Evolutionary conservation across 768 basidiomycete species (phyloP).

Genomic region (Rhizopogon rudus): DNA sequence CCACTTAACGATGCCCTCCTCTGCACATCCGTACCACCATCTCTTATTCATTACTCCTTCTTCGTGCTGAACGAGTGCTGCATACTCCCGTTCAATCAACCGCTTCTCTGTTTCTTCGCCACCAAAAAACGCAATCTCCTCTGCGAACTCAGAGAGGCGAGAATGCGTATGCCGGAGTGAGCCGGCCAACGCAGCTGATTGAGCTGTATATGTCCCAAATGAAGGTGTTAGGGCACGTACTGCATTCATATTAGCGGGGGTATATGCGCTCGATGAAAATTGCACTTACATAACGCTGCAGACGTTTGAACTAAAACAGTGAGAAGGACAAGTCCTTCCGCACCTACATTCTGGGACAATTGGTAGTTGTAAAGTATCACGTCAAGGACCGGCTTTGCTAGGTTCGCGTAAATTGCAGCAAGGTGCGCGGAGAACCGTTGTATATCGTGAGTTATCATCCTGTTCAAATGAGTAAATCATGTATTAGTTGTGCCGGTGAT

Average conservation of each 20-base stretch:
- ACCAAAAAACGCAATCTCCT: slow-evolving; percentile 85
- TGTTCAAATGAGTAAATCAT: slow-evolving; percentile 20
- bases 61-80: slow-evolving; percentile 79
- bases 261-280: background rate
- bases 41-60: slow-evolving; percentile 71
- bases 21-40: slow-evolving; percentile 88
- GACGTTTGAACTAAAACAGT: slow-evolving; percentile 83
- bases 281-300: slow-evolving; percentile 70
- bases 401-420: slow-evolving; percentile 89
- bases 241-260: slow-evolving; percentile 25
- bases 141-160: slow-evolving; percentile 81
- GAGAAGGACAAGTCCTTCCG: slow-evolving; percentile 81
- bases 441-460: slow-evolving; percentile 95
- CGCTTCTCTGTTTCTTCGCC: slow-evolving; percentile 90
- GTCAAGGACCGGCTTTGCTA: slow-evolving; percentile 91
- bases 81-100: slow-evolving; percentile 86
- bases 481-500: background rate
- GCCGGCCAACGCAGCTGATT: slow-evolving; percentile 84
- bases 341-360: slow-evolving; percentile 89
- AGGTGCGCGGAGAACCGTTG: slow-evolving; percentile 88
- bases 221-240: slow-evolving; percentile 88
- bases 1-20: slow-evolving; percentile 97
- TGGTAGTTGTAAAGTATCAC: slow-evolving; percentile 96
- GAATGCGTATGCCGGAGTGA: slow-evolving; percentile 90
- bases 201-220: slow-evolving; percentile 87